These are phyloP conservation scores for Euphrasia confusa DNA, from an alignment of 257 asterid species.

Conservation along the genomic window DNA sequence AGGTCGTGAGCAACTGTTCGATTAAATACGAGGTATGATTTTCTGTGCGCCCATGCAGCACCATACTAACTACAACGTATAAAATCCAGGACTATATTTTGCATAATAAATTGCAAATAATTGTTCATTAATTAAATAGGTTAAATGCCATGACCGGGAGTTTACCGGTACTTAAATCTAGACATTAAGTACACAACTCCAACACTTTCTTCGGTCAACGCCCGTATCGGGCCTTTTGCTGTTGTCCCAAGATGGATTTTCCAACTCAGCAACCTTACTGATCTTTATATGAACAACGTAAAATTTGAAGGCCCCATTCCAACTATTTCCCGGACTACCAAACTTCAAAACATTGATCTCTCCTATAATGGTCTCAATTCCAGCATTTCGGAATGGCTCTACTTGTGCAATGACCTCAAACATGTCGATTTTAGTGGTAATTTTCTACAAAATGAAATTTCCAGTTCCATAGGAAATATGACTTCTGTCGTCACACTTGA, in stretches of 20 bases:
- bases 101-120: no score
- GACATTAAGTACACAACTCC: no score
- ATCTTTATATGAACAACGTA: constrained; percentile 9
- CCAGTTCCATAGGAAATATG: constrained; percentile 26
- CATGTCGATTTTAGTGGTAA: not conserved
- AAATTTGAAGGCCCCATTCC: constrained; percentile 24
- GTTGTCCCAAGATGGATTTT: constrained; percentile 25
- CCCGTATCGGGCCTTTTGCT: not conserved
- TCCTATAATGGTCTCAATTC: constrained; percentile 21
- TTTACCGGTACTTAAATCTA: no score
- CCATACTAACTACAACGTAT: no score
- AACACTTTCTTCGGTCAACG: not conserved
- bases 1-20: no score
- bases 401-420: constrained; percentile 21
- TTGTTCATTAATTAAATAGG: no score
- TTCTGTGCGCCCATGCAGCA: no score
- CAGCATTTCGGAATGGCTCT: constrained; percentile 35
- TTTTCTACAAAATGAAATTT: constrained; percentile 23
- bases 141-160: no score
- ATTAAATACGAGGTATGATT: no score
- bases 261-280: constrained; percentile 17
- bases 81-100: no score
- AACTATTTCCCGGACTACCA: constrained; percentile 15
- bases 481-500: constrained; percentile 23
- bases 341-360: constrained; percentile 25